Evolutionary conservation across 2,329 filamentous ascomycete genomes (phyloP).

Genomic region (Pyrenophora graminea): DNA sequence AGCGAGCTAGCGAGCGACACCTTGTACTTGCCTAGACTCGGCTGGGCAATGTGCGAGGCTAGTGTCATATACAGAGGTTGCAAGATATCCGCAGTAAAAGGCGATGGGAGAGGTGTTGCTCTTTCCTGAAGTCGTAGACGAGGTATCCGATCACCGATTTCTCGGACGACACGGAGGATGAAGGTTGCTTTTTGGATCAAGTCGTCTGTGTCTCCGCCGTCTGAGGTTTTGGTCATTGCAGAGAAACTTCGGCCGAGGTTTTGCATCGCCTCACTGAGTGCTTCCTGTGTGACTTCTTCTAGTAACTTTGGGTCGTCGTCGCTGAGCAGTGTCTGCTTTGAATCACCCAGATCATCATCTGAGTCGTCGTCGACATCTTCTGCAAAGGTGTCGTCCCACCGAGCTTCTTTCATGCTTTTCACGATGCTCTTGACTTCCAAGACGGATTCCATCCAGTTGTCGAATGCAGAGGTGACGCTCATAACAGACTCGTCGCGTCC

Average conservation of each 20-base stretch:
- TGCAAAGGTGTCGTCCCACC: slow-evolving; percentile 76
- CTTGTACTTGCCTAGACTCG: slow-evolving; percentile 51
- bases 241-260: slow-evolving; percentile 62
- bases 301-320: slow-evolving; percentile 71
- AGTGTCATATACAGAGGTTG: slow-evolving; percentile 67
- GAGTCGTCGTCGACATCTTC: slow-evolving; percentile 72
- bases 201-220: slow-evolving; percentile 34
- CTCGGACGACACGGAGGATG: slow-evolving; percentile 72
- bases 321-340: slow-evolving; percentile 68
- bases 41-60: slow-evolving; percentile 56
- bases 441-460: slow-evolving; percentile 75
- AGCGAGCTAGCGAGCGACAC: slow-evolving; percentile 52
- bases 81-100: slow-evolving; percentile 58
- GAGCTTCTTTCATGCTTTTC: slow-evolving; percentile 66
- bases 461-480: slow-evolving; percentile 65
- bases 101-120: slow-evolving; percentile 28
- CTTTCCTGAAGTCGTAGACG: slow-evolving; percentile 38
- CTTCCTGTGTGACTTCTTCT: slow-evolving; percentile 61
- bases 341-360: slow-evolving; percentile 72
- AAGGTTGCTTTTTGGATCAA: slow-evolving; percentile 58
- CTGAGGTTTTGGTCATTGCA: slow-evolving; percentile 53
- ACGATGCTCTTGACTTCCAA: slow-evolving; percentile 67
- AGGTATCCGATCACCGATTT: slow-evolving; percentile 65
- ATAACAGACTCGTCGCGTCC: slow-evolving; percentile 72
- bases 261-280: slow-evolving; percentile 62